Conservation (phyloP, 192 early-diverging fungal genomes). For the Allomyces arbusculus region DNA sequence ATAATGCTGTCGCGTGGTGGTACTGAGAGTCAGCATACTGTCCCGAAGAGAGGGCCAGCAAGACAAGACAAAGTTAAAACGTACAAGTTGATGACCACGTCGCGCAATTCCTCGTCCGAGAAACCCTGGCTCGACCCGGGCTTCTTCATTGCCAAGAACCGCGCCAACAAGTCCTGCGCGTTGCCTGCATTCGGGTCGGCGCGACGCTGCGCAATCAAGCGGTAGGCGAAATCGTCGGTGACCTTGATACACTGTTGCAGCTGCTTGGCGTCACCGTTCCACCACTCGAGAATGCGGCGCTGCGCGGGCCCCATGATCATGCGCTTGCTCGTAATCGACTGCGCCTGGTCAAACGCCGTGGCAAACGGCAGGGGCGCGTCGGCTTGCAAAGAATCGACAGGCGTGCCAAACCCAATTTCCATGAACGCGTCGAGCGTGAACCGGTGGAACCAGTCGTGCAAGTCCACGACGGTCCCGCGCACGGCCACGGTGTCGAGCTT, state of each 20-base stretch:
- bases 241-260: constrained; percentile 7
- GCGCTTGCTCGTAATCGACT: constrained; percentile 11
- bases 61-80: background rate
- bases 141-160: constrained; percentile 19
- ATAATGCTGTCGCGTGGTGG: background rate
- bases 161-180: constrained; percentile 16
- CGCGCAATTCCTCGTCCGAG: constrained; percentile 16
- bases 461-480: background rate
- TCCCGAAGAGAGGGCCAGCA: too few relatives aligned
- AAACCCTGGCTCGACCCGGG: constrained; percentile 9
- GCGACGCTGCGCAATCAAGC: constrained; percentile 11
- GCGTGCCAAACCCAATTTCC: constrained; percentile 21
- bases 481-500: background rate
- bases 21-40: too few relatives aligned
- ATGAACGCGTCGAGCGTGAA: constrained; percentile 16
- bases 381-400: constrained; percentile 17
- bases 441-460: constrained; percentile 5
- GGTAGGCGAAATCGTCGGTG: constrained; percentile 11
- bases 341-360: constrained; percentile 24
- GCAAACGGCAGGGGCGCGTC: constrained; percentile 23
- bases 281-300: constrained; percentile 12
- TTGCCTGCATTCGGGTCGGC: constrained; percentile 3
- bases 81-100: constrained; percentile 24
- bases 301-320: constrained; percentile 10
- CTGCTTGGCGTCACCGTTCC: constrained; percentile 2